Base-by-base conservation (phyloP, 176 grass and related monocot species). In the Raddia guianensis region DNA sequence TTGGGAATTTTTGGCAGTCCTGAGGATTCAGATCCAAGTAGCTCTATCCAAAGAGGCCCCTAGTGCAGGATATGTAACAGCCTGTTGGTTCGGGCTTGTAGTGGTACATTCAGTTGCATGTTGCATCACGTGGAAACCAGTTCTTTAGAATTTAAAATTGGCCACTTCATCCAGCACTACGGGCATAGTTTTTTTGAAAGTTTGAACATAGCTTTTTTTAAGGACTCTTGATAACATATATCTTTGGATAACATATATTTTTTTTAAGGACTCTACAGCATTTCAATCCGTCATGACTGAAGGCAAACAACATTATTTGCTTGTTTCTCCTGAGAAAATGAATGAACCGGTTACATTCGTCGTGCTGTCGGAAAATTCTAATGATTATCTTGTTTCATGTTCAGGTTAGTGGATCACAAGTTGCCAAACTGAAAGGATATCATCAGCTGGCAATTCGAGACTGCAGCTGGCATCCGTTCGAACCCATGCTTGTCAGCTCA, bases 391-490 rank as follows among this genome's bases (percentile, higher is more conserved):
- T 51, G 60, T 70, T 81, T 73, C 62, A 56, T 54, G 67, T 79
- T 82, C 69, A 97, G 94, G 84, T 91, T 55, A 93, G 74, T 55
- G 94, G 91, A 81, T 70, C 78, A 14, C 74, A 80, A 67, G 89
- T 93, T 52, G 91, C 82, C 5, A 89, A 85, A 70, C 83, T 97
- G 59, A 19, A 86, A 19, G 73, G 83, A 32, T 68, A 70, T 34
- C 88, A 89, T 90, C 74, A 86, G 35, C 44, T 63, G 82, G 77
- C 74, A n/a, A 59, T 93, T 70, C 87, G 94, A 58, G 94, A 97
- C 79, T 93, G 91, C 80, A 97, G 84, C 48, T 97, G 94, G 94
- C 94, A 97, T 84, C 91, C 94, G 9, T 88, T 75, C 63, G 73
- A 90, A 13, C 91, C 94, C 12, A 56, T 84, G 15, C 91, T 97